Evolutionary conservation across 805 yeast species (phyloP), one percentile per base, ranked within the genome.

Genomic region (Saccharomyces paradoxus): DNA sequence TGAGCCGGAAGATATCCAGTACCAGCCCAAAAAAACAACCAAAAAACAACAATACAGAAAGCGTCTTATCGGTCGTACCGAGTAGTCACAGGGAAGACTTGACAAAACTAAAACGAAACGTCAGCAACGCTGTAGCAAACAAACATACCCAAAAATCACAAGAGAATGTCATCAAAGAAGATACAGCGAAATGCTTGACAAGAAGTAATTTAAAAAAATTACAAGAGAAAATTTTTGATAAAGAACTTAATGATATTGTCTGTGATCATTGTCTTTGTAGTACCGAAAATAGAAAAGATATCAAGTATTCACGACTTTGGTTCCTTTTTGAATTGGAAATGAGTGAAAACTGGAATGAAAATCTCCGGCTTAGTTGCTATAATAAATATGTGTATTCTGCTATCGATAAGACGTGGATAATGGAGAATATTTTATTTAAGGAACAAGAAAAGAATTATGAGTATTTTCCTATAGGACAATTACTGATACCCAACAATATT

Each of bases 271-370:
- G 48, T n/a, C 52, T 63, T 14, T 63, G 66, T 41, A 56, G 59
- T 27, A 13, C 22, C 4, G 53, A 55, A 21, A 60, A 58, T 47
- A 56, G 61, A 53, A 31, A n/a, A 10, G 28, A 50, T 7, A 14
- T 58, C n/a, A 50, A 51, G 17, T 41, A 54, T 46, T 55, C 59
- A 8, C 58, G 67, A 28, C 46, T 56, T n/a, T 66, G 69, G 68
- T 62, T 69, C 26, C 56, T 70, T 17, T 68, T 69, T 50, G 74
- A 70, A 17, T 51, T 70, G 46, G 74, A 70, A 51, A 60, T 69
- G 65, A 56, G 62, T 14, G 56, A 48, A 8, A 60, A 58, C 50
- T 60, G 56, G 13, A 41, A 32, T 12, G 58, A 59, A 14, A 69
- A 68, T 53, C 56, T 68, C 12, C 61, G 74, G 51, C 63, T 63